Conservation (phyloP, 495 filamentous ascomycete genomes). For the Podospora pseudopauciseta region DNA sequence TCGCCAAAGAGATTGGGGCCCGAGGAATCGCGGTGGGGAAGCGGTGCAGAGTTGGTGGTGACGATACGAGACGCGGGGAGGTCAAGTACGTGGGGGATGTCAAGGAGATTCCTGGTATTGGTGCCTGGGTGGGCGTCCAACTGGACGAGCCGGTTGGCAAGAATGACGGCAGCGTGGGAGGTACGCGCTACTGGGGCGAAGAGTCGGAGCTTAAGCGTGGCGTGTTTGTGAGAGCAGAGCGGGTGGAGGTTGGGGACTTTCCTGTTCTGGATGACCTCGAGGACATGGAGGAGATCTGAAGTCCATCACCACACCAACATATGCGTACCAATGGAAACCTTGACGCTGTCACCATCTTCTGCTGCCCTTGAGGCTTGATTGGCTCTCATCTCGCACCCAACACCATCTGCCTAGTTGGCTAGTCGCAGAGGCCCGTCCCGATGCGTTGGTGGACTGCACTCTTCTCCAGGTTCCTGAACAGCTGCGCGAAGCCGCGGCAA, state of each 20-base stretch:
- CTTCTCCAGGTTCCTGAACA: neutral
- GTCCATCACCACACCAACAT: neutral
- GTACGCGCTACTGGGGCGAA: constrained; percentile 71
- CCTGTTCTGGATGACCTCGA: constrained; percentile 71
- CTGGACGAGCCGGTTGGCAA: constrained; percentile 85
- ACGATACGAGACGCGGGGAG: constrained; percentile 74
- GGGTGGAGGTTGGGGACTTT: constrained; percentile 85
- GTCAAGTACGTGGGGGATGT: constrained; percentile 81
- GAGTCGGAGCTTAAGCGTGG: constrained; percentile 63
- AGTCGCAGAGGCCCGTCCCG: constrained; percentile 7
- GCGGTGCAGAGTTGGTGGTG: constrained; percentile 59
- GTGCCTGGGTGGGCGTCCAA: constrained; percentile 80
- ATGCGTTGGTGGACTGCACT: neutral
- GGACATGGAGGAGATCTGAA: constrained; percentile 82
- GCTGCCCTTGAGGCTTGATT: neutral
- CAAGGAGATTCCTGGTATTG: constrained; percentile 68
- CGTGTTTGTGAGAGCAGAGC: constrained; percentile 84
- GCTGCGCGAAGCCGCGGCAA: neutral
- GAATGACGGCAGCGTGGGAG: constrained; percentile 83
- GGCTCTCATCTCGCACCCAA: neutral
- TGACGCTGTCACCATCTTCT: neutral
- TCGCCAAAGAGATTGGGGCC: constrained; percentile 60
- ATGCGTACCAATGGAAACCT: neutral
- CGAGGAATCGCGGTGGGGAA: constrained; percentile 63
- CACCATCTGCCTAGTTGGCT: neutral